Conservation (phyloP, 179 eudicot species). For the Beta lomatogona region DNA sequence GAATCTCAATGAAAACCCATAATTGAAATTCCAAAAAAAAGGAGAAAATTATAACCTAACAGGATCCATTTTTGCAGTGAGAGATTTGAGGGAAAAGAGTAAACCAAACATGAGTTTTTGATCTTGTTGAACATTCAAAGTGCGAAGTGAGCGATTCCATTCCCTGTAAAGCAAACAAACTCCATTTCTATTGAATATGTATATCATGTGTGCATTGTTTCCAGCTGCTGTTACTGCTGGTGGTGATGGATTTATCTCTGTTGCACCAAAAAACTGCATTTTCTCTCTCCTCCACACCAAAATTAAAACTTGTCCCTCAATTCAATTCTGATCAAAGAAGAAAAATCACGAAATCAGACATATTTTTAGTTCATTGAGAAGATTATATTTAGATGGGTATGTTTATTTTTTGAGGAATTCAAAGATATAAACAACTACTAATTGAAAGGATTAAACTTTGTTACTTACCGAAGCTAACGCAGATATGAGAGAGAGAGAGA, state of each 20-base stretch:
- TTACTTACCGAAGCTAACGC: not conserved
- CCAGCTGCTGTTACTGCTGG: conserved; percentile 77
- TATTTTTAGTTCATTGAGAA: not conserved
- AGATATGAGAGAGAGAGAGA: not conserved
- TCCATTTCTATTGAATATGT: conserved; percentile 89
- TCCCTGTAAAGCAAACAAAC: conserved; percentile 82
- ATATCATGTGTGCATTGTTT: conserved; percentile 92
- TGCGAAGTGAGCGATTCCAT: conserved; percentile 87
- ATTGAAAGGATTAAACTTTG: not conserved
- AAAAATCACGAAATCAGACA: not conserved
- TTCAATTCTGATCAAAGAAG: conserved; percentile 6
- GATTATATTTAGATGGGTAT: not conserved
- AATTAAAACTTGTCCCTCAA: not conserved
- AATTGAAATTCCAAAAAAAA: not conserved
- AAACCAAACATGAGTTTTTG: conserved; percentile 96
- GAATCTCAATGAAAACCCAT: not conserved
- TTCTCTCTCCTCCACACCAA: conserved; percentile 5
- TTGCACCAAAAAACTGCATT: conserved; percentile 90
- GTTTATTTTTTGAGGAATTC: not conserved
- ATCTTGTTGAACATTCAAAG: conserved; percentile 78
- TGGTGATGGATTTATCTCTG: conserved; percentile 91
- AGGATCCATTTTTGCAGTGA: conserved; percentile 56
- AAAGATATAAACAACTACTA: not conserved
- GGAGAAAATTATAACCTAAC: not conserved
- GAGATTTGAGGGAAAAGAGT: conserved; percentile 87